These are phyloP conservation scores for Hamigera avellanea DNA, from an alignment of 495 filamentous ascomycete genomes.

Conservation along the genomic window DNA sequence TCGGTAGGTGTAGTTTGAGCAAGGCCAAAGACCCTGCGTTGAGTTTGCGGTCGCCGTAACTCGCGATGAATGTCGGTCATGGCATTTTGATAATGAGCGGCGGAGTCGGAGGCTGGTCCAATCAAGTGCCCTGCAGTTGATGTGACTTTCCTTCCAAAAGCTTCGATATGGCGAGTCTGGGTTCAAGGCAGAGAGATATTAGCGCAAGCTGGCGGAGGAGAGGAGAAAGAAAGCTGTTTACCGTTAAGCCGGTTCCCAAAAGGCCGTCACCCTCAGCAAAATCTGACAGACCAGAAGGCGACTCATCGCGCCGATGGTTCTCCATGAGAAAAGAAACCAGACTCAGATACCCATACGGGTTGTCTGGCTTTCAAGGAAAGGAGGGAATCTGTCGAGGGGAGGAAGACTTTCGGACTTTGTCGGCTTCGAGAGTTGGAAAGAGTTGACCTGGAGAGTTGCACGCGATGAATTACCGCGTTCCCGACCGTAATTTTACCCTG, in stretches of 20 bases:
- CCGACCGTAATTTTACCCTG: slow-evolving; percentile 9
- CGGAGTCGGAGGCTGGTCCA: slow-evolving; percentile 51
- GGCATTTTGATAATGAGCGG: slow-evolving; percentile 59
- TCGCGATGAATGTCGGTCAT: slow-evolving; percentile 85
- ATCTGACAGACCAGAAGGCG: slow-evolving; percentile 34
- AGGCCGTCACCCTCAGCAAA: slow-evolving; percentile 37
- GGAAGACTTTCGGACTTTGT: slow-evolving; percentile 1
- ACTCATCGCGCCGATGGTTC: slow-evolving; percentile 34
- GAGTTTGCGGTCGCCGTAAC: slow-evolving; percentile 66
- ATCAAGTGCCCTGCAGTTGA: slow-evolving; percentile 87
- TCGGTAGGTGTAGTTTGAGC: slow-evolving; percentile 83
- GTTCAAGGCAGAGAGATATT: slow-evolving; percentile 1
- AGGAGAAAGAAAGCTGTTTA: slow-evolving; percentile 11
- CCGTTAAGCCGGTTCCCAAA: slow-evolving; percentile 41
- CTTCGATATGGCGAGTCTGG: slow-evolving; percentile 80
- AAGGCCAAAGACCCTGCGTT: slow-evolving; percentile 82
- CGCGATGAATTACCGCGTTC: slow-evolving; percentile 31
- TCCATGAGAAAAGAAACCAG: slow-evolving; percentile 26
- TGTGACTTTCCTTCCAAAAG: slow-evolving; percentile 89
- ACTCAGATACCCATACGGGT: slow-evolving; percentile 22
- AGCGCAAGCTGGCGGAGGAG: slow-evolving; percentile 2
- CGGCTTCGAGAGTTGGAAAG: slow-evolving; percentile 1
- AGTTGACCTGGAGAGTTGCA: slow-evolving; percentile 7
- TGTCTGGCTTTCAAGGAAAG: background rate
- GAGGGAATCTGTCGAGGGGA: background rate